These are phyloP conservation scores for Tolypocladium amazonense DNA, from an alignment of 2,329 filamentous ascomycete species.

Conservation along the genomic window DNA sequence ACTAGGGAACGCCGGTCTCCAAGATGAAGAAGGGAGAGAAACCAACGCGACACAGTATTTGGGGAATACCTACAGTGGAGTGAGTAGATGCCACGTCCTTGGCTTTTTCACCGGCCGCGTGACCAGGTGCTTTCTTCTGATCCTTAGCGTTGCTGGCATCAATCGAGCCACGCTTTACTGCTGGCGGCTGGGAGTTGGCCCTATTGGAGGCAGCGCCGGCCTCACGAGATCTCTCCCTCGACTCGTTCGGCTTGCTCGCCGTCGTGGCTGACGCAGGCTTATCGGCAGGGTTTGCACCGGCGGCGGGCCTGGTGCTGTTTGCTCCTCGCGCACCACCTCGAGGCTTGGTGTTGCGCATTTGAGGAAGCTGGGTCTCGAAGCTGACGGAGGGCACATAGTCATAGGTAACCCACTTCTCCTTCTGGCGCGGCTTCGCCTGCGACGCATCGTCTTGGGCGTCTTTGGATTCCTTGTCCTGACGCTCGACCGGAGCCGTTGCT, in stretches of 20 bases:
- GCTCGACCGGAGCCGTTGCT: conserved; percentile 34
- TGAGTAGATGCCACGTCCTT: conserved; percentile 26
- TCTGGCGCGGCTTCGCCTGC: conserved; percentile 44
- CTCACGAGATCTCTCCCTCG: conserved; percentile 26
- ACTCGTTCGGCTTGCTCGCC: conserved; percentile 20
- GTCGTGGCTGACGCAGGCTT: conserved; percentile 21
- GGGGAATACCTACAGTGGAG: conserved; percentile 26
- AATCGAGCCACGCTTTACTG: conserved; percentile 32
- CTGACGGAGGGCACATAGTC: conserved; percentile 74
- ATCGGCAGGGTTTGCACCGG: conserved; percentile 22
- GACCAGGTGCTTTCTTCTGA: conserved; percentile 32
- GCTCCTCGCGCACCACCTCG: conserved; percentile 37
- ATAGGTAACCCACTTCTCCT: conserved; percentile 78
- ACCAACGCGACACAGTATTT: conserved; percentile 2
- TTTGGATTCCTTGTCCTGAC: conserved; percentile 53
- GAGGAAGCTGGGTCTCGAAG: conserved; percentile 73
- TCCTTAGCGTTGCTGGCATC: conserved; percentile 31
- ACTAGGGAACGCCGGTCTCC: not conserved
- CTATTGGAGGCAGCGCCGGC: conserved; percentile 19
- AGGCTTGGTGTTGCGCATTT: conserved; percentile 36
- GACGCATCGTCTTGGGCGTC: conserved; percentile 41
- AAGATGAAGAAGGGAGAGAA: not conserved
- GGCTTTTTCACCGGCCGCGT: conserved; percentile 24
- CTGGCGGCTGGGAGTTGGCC: conserved; percentile 22
- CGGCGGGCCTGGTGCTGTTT: conserved; percentile 25